Evolutionary conservation across 2,329 filamentous ascomycete genomes (phyloP).

Genomic region (Pseudocercospora cruenta): DNA sequence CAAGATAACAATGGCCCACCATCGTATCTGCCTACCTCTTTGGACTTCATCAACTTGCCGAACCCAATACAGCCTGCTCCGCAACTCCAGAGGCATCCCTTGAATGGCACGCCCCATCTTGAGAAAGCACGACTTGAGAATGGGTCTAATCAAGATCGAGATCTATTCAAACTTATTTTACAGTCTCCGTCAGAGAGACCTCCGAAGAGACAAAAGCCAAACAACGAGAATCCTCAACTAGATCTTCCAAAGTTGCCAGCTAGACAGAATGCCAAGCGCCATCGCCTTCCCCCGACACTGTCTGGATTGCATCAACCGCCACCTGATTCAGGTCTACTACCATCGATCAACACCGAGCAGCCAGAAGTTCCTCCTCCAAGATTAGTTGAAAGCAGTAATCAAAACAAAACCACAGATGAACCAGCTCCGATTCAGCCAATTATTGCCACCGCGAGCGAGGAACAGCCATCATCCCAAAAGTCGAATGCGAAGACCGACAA

Average conservation of each 20-base stretch:
- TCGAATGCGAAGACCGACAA: constrained; percentile 40
- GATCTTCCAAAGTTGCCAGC: constrained; percentile 44
- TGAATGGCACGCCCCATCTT: constrained; percentile 35
- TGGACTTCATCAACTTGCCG: constrained; percentile 41
- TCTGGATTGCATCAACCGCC: constrained; percentile 67
- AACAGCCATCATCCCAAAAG: background rate
- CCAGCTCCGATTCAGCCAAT: background rate
- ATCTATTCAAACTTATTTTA: constrained; percentile 33
- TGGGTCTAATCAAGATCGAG: constrained; percentile 33
- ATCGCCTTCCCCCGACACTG: constrained; percentile 53
- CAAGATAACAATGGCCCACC: constrained; percentile 17
- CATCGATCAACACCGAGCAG: constrained; percentile 55
- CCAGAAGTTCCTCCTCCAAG: constrained; percentile 23
- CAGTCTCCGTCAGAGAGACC: constrained; percentile 39
- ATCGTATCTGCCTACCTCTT: constrained; percentile 35
- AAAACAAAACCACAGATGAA: background rate
- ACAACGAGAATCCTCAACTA: constrained; percentile 24
- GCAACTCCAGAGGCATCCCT: constrained; percentile 38
- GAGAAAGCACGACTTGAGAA: constrained; percentile 33
- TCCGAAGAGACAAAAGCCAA: constrained; percentile 31
- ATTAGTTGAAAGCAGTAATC: background rate
- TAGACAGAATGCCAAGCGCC: constrained; percentile 36
- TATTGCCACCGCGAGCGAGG: background rate
- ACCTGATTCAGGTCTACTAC: constrained; percentile 63
- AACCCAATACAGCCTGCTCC: constrained; percentile 44